Evolutionary conservation across 2,329 filamentous ascomycete species (phyloP), one percentile per base, ranked within the genome.

Genomic region (Boeremia lycopersici): DNA sequence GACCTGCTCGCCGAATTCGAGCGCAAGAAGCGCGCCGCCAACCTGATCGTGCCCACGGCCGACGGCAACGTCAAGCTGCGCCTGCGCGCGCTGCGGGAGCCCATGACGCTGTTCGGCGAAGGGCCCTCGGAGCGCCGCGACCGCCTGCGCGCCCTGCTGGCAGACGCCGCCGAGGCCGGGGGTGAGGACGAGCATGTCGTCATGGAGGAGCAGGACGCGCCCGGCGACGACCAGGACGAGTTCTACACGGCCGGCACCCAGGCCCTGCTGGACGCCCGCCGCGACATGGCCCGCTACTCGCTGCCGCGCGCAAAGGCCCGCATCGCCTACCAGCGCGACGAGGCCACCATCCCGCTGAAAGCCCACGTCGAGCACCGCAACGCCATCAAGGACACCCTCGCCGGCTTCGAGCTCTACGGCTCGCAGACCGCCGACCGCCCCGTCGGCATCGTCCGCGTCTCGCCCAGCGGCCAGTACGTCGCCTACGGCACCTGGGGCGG

Each of bases 401-500:
- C 88, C 62, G 88, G 82, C 1, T 96, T 97, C 63, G 93, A 98
- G 69, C 82, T 99, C 13, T 95, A 95, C 71, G 96, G 91, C 15
- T 96, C 91, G 71, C 95, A 99, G 76, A 91, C 92, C 0, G 92
- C 91, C 44, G 93, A 98, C 63, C 84, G 95, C 34, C 90, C 96
- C 17, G 86, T 99, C 50, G 93, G 92, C 75, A 93, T 98, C 77
- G 91, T 91, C 42, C 86, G 95, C 52, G 93, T 99, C 77, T 88
- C 93, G 7, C 95, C 95, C 0, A 89, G 90, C 67, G 90, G 91
- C 13, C 82, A 93, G 72, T 82, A 89, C 9, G 84, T 98, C 31
- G 95, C 93, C 3, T 90, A 91, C 2, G 95, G 95, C 34, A 96
- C 96, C 70, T 98, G 93, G 91, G 90, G 88, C 46, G 95, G 95